Evolutionary conservation across 768 basidiomycete species (phyloP), one percentile per base, ranked within the genome.

Genomic region (Boletus tomentosulus): DNA sequence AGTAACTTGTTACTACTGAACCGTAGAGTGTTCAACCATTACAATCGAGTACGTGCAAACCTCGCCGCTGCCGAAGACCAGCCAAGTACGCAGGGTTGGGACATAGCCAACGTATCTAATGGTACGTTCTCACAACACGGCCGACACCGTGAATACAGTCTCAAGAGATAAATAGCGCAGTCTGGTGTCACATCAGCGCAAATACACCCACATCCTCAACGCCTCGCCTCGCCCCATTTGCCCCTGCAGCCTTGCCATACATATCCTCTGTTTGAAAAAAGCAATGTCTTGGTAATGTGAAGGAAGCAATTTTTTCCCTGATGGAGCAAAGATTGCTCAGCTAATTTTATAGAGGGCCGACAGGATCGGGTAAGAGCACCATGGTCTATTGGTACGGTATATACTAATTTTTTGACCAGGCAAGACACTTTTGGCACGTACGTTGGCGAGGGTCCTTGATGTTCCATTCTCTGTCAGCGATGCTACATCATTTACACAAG

Each of bases 391-490:
- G n/a, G 43, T 34, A 41, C 30, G 30, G 33, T 5, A n/a, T 54
- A 37, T 43, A 53, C 24, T 41, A 12, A 53, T 42, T 27, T 16
- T 58, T 48, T 51, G 38, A 34, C 39, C 57, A 83, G 93, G 94
- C 22, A 98, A 98, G 73, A 97, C 94, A 0, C 73, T 96, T 33
- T 74, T 98, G 22, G 92, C 89, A n/a, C 82, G 82, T 62, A 98
- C 94, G 9, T 76, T 98, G n/a, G 95, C 95, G 12, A 83, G 81
- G 63, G 85, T 94, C 6, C 74, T 98, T 7, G 89, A 97, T 65
- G 93, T 98, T 0, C 96, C 96, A 1, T 98, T 97, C 68, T 95
- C 94, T 16, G 82, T 88, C 56, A 90, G 85, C 62, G 95, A 98
- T 63, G 96, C 95, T 22, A 98, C 95, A 19, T 83, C 92, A 4